Conservation (phyloP, 768 basidiomycete genomes). For the Termitomyces sp. region DNA sequence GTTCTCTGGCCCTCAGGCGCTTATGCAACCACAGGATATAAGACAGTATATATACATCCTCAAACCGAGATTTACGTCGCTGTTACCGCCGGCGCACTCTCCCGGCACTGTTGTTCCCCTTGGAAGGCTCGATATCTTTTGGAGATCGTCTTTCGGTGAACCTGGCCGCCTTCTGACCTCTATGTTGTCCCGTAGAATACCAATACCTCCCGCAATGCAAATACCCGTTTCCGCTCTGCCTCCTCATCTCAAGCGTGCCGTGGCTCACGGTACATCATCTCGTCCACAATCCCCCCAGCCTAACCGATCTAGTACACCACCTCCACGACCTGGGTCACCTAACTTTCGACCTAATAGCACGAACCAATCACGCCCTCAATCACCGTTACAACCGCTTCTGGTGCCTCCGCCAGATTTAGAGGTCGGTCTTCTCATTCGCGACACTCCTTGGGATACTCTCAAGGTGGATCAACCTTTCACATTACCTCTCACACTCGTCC, state of each 20-base stretch:
- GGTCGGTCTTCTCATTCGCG: slow-evolving; percentile 48
- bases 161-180: slow-evolving; percentile 85
- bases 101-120: slow-evolving; percentile 75
- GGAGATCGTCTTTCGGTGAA: slow-evolving; percentile 83
- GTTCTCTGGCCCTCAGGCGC: slow-evolving; percentile 56
- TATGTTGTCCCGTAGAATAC: slow-evolving; percentile 79
- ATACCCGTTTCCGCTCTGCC: slow-evolving; percentile 71
- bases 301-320: slow-evolving; percentile 45
- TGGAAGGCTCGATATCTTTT: slow-evolving; percentile 84
- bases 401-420: slow-evolving; percentile 38
- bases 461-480: slow-evolving; percentile 54
- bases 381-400: slow-evolving; percentile 21
- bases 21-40: slow-evolving; percentile 80
- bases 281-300: slow-evolving; percentile 58
- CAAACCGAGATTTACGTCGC: slow-evolving; percentile 38
- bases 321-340: slow-evolving; percentile 37
- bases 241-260: slow-evolving; percentile 61
- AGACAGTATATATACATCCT: slow-evolving; percentile 88
- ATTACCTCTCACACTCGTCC: slow-evolving; percentile 45
- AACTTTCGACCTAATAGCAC: slow-evolving; percentile 35
- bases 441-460: slow-evolving; percentile 39
- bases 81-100: slow-evolving; percentile 40
- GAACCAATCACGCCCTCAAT: slow-evolving; percentile 29
- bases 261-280: slow-evolving; percentile 33
- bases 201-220: slow-evolving; percentile 37